Evolutionary conservation across 805 yeast species (phyloP), one percentile per base, ranked within the genome.

Genomic region (Candida manassasensis): DNA sequence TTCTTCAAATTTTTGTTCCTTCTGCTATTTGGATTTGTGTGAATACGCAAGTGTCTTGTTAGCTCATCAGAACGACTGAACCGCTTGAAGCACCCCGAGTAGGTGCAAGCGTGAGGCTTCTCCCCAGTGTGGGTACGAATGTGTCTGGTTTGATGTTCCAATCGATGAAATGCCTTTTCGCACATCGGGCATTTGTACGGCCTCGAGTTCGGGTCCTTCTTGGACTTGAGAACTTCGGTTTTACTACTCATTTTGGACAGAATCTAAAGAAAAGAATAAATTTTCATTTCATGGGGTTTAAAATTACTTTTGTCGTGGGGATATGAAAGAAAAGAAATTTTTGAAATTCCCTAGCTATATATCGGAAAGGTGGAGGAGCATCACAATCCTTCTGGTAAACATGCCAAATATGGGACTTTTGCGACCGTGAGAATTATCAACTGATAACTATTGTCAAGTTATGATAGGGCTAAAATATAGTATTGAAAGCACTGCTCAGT

Each of bases 111-210:
- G 53, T 84, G 93, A 2, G 96, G 95, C 55, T 86, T 84, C 56
- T 87, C 95, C 32, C 96, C 96, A 0, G 96, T 87, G 61, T 87
- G 96, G 7, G 95, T 87, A 39, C 96, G 69, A 47, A 88, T 82
- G 56, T 87, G 96, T 46, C 96, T 73, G 9, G 95, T 87, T 54
- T 85, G 94, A 57, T 87, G 96, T 57, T 87, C 96, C 32, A 87
- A 65, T 41, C 96, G 71, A 57, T 85, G 90, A 56, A 87, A 87
- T 7, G 94, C 86, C 62, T 86, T 84, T 34, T 77, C 79, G 59
- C 96, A 87, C 49, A 84, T 68, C 14, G 89, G 81, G 52, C 96
- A 87, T 49, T 79, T 78, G 67, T 84, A 88, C 3, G 96, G 96
- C 44, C 95, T 63, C 22, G 59, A 65, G 17, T 50, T 53, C 34